These are phyloP conservation scores for Xylaria sp. DNA, from an alignment of 2,329 filamentous ascomycete species.

Conservation along the genomic window DNA sequence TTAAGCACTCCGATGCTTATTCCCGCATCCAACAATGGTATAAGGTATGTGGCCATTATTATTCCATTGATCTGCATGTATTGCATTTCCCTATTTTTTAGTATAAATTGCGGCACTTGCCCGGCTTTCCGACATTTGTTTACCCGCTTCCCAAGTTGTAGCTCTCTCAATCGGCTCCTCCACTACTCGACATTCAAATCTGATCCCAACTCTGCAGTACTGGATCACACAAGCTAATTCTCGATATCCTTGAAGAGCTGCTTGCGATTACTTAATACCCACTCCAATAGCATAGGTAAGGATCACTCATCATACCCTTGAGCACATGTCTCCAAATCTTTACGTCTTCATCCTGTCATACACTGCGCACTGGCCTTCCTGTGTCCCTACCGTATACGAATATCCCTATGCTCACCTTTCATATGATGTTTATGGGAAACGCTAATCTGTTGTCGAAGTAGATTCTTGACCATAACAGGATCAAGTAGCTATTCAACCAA, in stretches of 20 bases:
- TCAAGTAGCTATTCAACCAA: neutral
- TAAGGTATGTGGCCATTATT: neutral
- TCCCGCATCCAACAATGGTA: neutral
- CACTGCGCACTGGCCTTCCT: neutral
- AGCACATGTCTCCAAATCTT: neutral
- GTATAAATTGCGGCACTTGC: neutral
- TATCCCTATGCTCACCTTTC: too few relatives aligned
- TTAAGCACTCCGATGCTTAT: neutral
- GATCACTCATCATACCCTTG: neutral
- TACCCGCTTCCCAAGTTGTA: neutral
- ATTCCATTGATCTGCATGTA: neutral
- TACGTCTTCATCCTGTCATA: neutral
- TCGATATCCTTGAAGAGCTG: neutral
- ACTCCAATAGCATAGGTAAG: neutral
- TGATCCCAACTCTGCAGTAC: neutral
- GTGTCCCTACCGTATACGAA: too few relatives aligned
- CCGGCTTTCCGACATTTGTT: neutral
- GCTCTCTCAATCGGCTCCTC: neutral
- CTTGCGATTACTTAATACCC: neutral
- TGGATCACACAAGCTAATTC: neutral
- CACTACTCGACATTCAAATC: neutral
- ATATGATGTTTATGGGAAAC: neutral
- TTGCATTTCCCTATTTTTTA: neutral
- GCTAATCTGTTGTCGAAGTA: conserved; percentile 1
- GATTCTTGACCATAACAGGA: neutral